Base-by-base conservation (phyloP, 2,329 filamentous ascomycete genomes). In the Atkinsonella hypoxylon region DNA sequence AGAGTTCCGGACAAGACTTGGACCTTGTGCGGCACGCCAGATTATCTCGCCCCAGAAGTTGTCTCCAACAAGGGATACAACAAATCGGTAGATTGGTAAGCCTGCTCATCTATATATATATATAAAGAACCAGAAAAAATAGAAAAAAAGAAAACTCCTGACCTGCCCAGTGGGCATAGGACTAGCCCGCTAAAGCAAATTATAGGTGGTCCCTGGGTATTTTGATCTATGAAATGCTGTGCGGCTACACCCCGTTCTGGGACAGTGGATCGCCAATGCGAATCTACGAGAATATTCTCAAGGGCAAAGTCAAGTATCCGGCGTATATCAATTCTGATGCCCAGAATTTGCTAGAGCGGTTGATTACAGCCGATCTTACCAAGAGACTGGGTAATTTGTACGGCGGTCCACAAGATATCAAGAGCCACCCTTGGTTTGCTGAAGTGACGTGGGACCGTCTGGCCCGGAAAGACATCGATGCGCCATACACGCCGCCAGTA, bases 51-150 rank as follows among this genome's bases (percentile, higher is more conserved):
- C 0, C 93, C 93, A 0, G 93, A 98, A 70, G 93, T 98, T 13
- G 93, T 98, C n/a, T 90, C 89, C 53, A 96, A 91, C 67, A 97
- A 97, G 71, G 93, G 93, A 49, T 98, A 98, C 75, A 98, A 98
- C 75, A 98, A 97, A 69, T 96, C 91, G 40, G 93, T 98, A 17
- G 93, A 98, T 67, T 98, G 93, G 93, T 96, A 72, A 72, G 87
- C 71, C 20, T 4, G 22, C 22, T 26, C 22, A 26, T 26, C 3
- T 26, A 26, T 3, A 26, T 4, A 26, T 26, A 26, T 3, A 26
- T 4, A 26, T 3, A 26, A 6, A 26, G 22, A 26, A 26, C 22
- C 22, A 26, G 22, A 26, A 26, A 6, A 26, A 26, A 26, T 26
- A 26, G 6, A 26, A 26, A 26, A 26, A 6, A 26, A 26, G 6